A percentile compares a stretch with the other conserved stretches of the same genome.
phyloP scores from a whole-genome alignment of 2,329 filamentous ascomycete genomes.

The Magnaporthiopsis rhizophila region DNA sequence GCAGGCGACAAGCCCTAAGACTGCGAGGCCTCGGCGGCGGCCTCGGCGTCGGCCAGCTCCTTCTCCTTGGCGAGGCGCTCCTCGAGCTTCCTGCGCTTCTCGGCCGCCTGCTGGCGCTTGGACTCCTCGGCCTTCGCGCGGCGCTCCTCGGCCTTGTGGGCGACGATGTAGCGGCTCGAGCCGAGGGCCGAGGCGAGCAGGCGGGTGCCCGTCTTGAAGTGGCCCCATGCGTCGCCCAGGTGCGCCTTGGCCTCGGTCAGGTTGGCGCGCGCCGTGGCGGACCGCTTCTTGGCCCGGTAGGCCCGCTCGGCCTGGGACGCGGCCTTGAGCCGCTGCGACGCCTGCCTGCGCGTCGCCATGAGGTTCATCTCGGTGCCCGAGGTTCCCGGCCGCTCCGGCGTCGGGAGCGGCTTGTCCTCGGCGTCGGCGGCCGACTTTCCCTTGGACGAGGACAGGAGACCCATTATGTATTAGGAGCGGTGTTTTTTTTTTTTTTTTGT shows the following conservation, averaged over 20 bases:
- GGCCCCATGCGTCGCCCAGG: constrained; percentile 26
- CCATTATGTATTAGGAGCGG: background rate
- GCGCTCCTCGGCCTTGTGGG: constrained; percentile 5
- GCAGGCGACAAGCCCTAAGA: background rate
- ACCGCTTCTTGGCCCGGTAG: constrained; percentile 33
- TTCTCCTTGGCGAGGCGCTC: constrained; percentile 8
- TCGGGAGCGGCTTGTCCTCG: constrained; percentile 19
- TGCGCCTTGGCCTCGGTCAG: constrained; percentile 30
- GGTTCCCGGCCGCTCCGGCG: constrained; percentile 27
- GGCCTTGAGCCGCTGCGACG: constrained; percentile 28
- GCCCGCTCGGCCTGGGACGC: constrained; percentile 31
- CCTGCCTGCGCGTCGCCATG: constrained; percentile 27
- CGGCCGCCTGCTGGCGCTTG: background rate
- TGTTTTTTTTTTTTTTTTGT: background rate
- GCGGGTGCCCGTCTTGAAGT: constrained; percentile 21
- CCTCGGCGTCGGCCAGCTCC: constrained; percentile 3
- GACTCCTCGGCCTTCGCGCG: constrained; percentile 5
- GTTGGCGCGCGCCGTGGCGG: constrained; percentile 28
- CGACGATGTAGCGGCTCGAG: constrained; percentile 5
- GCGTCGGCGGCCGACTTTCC: background rate
- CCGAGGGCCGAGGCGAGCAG: constrained; percentile 4
- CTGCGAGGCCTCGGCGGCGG: constrained; percentile 1
- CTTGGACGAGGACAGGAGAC: background rate
- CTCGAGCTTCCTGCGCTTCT: constrained; percentile 9
- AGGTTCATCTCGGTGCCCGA: constrained; percentile 35